These are phyloP conservation scores for Ceratocystis papillata DNA, from an alignment of 2,329 filamentous ascomycete species.

Conservation along the genomic window DNA sequence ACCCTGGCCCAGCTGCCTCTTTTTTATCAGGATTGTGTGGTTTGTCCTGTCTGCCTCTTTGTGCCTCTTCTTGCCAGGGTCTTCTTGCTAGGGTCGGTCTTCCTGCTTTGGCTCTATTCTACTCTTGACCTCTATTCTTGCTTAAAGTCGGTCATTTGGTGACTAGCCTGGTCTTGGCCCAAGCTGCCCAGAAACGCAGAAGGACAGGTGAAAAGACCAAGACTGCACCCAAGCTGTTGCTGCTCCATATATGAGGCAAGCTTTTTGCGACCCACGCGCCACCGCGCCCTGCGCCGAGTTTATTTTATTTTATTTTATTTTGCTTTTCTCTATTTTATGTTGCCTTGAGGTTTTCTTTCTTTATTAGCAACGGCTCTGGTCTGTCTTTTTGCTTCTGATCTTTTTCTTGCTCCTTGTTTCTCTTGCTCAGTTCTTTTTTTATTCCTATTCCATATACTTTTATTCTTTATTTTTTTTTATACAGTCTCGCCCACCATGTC, in stretches of 20 bases:
- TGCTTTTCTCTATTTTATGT: neutral
- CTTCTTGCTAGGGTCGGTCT: neutral
- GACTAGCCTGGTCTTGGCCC: neutral
- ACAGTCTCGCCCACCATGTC: neutral
- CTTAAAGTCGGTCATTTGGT: neutral
- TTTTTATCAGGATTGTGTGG: too few relatives aligned
- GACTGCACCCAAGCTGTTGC: constrained; percentile 2
- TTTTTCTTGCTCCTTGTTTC: neutral
- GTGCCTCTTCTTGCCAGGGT: neutral
- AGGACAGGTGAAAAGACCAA: constrained; percentile 12
- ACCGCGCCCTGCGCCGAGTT: neutral
- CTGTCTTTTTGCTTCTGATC: neutral
- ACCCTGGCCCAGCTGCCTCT: neutral
- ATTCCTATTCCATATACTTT: neutral
- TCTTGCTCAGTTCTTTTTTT: neutral
- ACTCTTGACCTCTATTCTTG: neutral
- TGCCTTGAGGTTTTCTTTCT: neutral
- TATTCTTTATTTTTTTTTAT: neutral
- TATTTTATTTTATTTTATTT: constrained; percentile 5
- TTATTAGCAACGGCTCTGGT: constrained; percentile 5
- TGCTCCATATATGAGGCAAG: constrained; percentile 6
- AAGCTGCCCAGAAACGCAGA: neutral
- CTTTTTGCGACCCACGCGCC: constrained; percentile 4
- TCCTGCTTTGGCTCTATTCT: neutral
- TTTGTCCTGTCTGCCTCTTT: neutral